These are phyloP conservation scores for Helianthus annuus DNA, from an alignment of 129 eudicot genomes.

Conservation along the genomic window HanXRQr2.0-SUNRISE NC_035448.2:147846601-147847100, in stretches of 20 bases:
- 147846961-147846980: constrained; percentile 82
- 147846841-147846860: constrained; percentile 24
- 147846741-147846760: not conserved
- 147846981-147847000: constrained; percentile 98
- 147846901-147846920: constrained; percentile 41
- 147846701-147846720: not conserved
- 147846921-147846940: constrained; percentile 54
- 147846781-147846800: not conserved
- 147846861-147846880: constrained; percentile 24
- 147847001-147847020: constrained; percentile 97
- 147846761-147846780: not conserved
- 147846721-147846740: not conserved
- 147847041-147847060: constrained; percentile 72
- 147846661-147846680: not conserved
- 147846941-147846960: constrained; percentile 90
- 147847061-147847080: not conserved
- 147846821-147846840: not conserved
- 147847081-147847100: not conserved
- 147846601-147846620: not conserved
- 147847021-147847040: constrained; percentile 64
- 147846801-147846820: constrained; percentile 12
- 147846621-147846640: not conserved
- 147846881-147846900: constrained; percentile 77
- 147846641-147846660: not conserved
- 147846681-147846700: not conserved